phyloP scores from a whole-genome alignment of 768 basidiomycete species.

The Krasilnikovozyma curviuscula region DNA sequence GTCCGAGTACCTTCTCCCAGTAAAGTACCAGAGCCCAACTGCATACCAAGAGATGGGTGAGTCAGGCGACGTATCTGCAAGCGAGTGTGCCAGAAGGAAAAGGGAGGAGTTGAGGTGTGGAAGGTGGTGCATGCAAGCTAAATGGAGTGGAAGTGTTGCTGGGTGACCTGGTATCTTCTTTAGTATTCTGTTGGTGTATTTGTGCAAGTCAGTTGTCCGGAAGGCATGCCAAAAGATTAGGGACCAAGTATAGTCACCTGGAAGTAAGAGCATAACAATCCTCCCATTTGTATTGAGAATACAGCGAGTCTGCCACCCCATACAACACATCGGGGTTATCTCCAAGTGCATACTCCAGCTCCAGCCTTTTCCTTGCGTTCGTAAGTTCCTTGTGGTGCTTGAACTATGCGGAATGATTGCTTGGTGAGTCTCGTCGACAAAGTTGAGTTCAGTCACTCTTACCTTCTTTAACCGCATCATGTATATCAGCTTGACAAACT shows the following conservation, averaged over 20 bases:
- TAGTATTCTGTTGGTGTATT: constrained; percentile 43
- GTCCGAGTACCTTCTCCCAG: constrained; percentile 67
- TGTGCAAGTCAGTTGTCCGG: neutral
- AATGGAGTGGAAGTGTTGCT: constrained; percentile 76
- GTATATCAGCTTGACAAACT: constrained; percentile 84
- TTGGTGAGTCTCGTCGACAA: neutral
- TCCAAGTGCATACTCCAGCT: constrained; percentile 60
- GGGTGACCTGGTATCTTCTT: constrained; percentile 67
- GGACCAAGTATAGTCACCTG: constrained; percentile 32
- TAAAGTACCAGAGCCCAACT: constrained; percentile 90
- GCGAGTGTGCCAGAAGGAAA: constrained; percentile 87
- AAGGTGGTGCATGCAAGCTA: constrained; percentile 95
- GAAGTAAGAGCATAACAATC: constrained; percentile 81
- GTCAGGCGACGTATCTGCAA: constrained; percentile 85
- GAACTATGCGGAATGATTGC: constrained; percentile 29
- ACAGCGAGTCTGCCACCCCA: constrained; percentile 76
- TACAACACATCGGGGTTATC: constrained; percentile 86
- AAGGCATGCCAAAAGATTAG: neutral
- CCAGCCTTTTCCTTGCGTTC: constrained; percentile 53
- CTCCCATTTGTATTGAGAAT: constrained; percentile 72
- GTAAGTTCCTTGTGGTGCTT: constrained; percentile 67
- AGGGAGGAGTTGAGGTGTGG: constrained; percentile 76
- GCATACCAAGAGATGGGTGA: constrained; percentile 94
- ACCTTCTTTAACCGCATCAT: constrained; percentile 71
- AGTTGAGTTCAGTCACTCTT: neutral